Evolutionary conservation across 2,329 filamentous ascomycete species (phyloP), one percentile per base, ranked within the genome.

Genomic region (Stagonosporopsis rhizophila): DNA sequence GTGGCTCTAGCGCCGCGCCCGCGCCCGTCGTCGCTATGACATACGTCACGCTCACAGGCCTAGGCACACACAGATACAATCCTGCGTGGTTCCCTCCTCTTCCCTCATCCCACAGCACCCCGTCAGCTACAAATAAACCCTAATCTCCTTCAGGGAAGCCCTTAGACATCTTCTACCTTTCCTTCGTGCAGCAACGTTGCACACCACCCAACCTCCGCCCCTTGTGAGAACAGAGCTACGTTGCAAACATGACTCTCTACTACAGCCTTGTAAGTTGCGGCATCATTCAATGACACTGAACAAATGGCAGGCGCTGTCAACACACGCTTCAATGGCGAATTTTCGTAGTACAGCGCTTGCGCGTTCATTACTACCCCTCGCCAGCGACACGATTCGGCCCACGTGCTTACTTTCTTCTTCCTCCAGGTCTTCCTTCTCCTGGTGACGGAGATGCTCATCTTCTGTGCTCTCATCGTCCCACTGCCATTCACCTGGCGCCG

Each of bases 401-500:
- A 62, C 51, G 47, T 70, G 65, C 72, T 75, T 64, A 75, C 68
- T 59, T 48, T 52, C 22, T 39, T 65, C 27, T 55, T 51, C 51
- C 40, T 46, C 41, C 71, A 95, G 91, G 91, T 95, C 71, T 96
- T 96, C 80, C 78, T 90, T 75, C 86, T 94, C 70, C 83, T 95
- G 70, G 86, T 95, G 79, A 83, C 87, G 70, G 91, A 95, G 87
- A 94, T 95, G 89, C 81, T 80, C 59, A 81, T 96, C 69, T 92
- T 93, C 80, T 85, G 90, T 83, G 81, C 90, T 65, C 83, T 94
- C 70, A 87, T 94, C 79, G 76, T 99, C 52, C 95, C 95, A 22
- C 85, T 98, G 69, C 95, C 95, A 41, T 97, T 96, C 81, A 87
- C 85, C 64, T 79, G 90, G 76, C 92, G 91, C 80, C 88, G 92